A percentile compares a stretch with the other conserved stretches of the same genome.
Conservation (phyloP, 164 flowering plant species). For the Vitis amurensis region DNA sequence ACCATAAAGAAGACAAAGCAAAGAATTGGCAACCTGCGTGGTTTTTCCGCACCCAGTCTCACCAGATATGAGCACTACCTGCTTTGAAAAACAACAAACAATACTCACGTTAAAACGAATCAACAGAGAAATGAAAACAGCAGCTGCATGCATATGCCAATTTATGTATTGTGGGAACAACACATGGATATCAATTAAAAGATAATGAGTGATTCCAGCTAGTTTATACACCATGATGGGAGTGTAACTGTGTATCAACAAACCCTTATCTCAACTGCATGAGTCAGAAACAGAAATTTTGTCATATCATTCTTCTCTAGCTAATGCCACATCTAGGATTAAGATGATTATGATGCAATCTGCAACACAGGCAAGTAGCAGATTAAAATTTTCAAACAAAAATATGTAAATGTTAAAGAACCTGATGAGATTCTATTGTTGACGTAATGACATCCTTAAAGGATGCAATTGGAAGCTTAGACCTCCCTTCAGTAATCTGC, state of each 20-base stretch:
- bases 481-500: conserved; percentile 66
- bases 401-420: conserved; percentile 19
- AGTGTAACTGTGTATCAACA: background rate
- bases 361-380: background rate
- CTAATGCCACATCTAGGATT: background rate
- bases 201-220: too few species aligned
- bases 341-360: background rate
- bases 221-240: too few species aligned
- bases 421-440: conserved; percentile 78
- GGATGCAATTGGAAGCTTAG: conserved; percentile 84
- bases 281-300: background rate
- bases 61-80: conserved; percentile 95
- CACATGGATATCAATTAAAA: too few species aligned
- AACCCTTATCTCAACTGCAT: background rate
- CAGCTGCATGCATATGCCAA: too few species aligned
- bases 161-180: too few species aligned
- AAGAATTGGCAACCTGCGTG: conserved; percentile 72
- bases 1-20: conserved; percentile 14
- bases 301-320: background rate
- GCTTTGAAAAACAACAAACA: conserved; percentile 21
- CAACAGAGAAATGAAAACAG: background rate
- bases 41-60: conserved; percentile 99
- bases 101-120: background rate
- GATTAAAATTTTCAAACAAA: background rate
- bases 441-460: conserved; percentile 72